Conservation (phyloP, 2,329 filamentous ascomycete genomes). For the Lachnellula subtilissima region DNA sequence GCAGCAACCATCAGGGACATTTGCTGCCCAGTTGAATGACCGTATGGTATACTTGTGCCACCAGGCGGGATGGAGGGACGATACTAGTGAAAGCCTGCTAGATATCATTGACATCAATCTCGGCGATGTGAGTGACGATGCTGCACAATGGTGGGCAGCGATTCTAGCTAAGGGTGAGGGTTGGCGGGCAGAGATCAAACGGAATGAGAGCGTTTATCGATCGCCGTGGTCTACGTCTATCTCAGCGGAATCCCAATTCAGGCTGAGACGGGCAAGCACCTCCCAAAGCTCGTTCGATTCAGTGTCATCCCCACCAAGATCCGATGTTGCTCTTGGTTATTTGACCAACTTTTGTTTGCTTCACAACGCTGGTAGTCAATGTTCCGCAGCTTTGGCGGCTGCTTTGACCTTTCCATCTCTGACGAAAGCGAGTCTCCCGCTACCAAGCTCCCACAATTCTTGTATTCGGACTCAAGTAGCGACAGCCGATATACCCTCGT, state of each 20-base stretch:
- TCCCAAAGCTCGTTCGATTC: slow-evolving; percentile 1
- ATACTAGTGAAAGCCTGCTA: slow-evolving; percentile 3
- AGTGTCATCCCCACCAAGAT: slow-evolving; percentile 5
- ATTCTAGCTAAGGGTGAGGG: slow-evolving; percentile 12
- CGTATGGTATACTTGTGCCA: slow-evolving; percentile 8
- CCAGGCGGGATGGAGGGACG: slow-evolving; percentile 6
- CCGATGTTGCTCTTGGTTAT: slow-evolving; percentile 7
- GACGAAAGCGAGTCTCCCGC: background rate
- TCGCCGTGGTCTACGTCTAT: slow-evolving; percentile 12
- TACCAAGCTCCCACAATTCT: background rate
- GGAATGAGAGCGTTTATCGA: slow-evolving; percentile 10
- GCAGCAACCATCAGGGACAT: slow-evolving; percentile 1
- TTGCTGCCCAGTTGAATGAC: background rate
- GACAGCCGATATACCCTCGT: background rate
- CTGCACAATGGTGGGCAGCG: slow-evolving; percentile 12
- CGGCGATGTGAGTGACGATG: slow-evolving; percentile 5
- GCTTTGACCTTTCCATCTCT: slow-evolving; percentile 6
- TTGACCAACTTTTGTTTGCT: slow-evolving; percentile 8
- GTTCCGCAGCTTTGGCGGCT: slow-evolving; percentile 8
- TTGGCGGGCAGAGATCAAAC: slow-evolving; percentile 11
- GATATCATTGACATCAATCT: slow-evolving; percentile 9
- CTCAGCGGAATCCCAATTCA: slow-evolving; percentile 3
- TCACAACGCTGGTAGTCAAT: slow-evolving; percentile 9
- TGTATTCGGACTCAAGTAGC: background rate
- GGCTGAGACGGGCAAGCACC: background rate